Conservation (phyloP, 805 yeast genomes). For the Ogataea nakhonphanomensis region DNA sequence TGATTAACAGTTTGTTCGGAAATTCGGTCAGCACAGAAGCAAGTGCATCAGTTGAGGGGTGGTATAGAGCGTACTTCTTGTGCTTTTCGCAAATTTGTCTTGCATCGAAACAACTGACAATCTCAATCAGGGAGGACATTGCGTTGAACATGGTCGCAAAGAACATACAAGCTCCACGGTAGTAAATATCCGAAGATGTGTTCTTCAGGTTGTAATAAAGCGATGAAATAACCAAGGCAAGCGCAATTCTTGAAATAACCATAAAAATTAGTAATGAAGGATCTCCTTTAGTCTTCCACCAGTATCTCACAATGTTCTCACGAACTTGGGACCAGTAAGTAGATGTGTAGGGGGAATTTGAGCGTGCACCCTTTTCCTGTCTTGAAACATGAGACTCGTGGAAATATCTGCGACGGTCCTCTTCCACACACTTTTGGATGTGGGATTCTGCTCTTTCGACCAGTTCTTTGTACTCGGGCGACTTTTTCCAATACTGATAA, state of each 20-base stretch:
- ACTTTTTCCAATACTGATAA: constrained; percentile 35
- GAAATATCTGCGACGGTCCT: constrained; percentile 26
- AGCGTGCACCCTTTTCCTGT: constrained; percentile 46
- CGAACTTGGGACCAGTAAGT: constrained; percentile 51
- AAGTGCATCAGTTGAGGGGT: constrained; percentile 58
- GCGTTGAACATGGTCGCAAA: constrained; percentile 64
- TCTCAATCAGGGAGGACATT: constrained; percentile 56
- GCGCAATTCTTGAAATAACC: constrained; percentile 43
- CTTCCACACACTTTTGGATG: constrained; percentile 8
- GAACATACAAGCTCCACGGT: constrained; percentile 63
- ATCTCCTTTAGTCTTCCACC: constrained; percentile 48
- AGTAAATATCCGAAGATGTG: constrained; percentile 46
- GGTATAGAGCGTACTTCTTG: constrained; percentile 52
- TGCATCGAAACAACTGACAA: constrained; percentile 51
- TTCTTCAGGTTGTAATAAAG: constrained; percentile 49
- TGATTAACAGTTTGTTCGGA: constrained; percentile 45
- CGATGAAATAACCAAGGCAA: constrained; percentile 56
- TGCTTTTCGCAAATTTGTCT: constrained; percentile 60
- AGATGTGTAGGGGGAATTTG: constrained; percentile 51
- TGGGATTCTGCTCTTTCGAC: constrained; percentile 35
- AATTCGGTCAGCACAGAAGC: constrained; percentile 59
- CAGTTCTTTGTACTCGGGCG: constrained; percentile 31
- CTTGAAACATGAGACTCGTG: constrained; percentile 33
- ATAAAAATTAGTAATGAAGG: constrained; percentile 43
- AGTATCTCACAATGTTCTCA: constrained; percentile 43